Percentiles rank a stretch among this genome's conserved stretches.
Conservation (phyloP, 768 basidiomycete genomes). For the Boletales sp. region DNA sequence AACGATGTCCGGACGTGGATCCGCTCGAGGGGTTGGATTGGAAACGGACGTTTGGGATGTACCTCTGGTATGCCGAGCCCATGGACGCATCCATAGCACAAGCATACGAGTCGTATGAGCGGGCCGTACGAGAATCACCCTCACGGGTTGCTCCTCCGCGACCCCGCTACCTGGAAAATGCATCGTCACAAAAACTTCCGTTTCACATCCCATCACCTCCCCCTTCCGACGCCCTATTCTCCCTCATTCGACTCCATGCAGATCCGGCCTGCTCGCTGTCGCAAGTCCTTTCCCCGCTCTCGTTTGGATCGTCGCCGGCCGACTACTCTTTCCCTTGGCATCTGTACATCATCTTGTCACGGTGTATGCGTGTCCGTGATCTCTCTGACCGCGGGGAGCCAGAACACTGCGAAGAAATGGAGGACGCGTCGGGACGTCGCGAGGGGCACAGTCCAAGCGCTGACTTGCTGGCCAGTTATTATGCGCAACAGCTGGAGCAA, state of each 20-base stretch:
- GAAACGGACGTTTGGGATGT: slow-evolving; percentile 89
- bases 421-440: slow-evolving; percentile 42
- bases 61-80: slow-evolving; percentile 82
- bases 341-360: slow-evolving; percentile 81
- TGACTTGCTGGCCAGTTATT: slow-evolving; percentile 77
- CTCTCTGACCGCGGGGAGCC: slow-evolving; percentile 75
- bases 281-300: slow-evolving; percentile 65
- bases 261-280: slow-evolving; percentile 70
- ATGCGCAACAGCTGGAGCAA: slow-evolving; percentile 83
- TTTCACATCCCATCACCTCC: slow-evolving; percentile 46
- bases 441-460: slow-evolving; percentile 84
- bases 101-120: slow-evolving; percentile 61
- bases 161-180: slow-evolving; percentile 53
- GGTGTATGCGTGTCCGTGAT: slow-evolving; percentile 79
- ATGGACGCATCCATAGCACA: slow-evolving; percentile 69
- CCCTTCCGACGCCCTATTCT: slow-evolving; percentile 71
- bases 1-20: slow-evolving; percentile 54
- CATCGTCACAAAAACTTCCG: slow-evolving; percentile 19
- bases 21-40: slow-evolving; percentile 81
- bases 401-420: slow-evolving; percentile 32
- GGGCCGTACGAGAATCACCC: slow-evolving; percentile 35
- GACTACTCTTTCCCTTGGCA: slow-evolving; percentile 92
- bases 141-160: slow-evolving; percentile 48
- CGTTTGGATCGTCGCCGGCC: slow-evolving; percentile 69
- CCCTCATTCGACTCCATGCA: slow-evolving; percentile 74